Evolutionary conservation across 768 basidiomycete species (phyloP).

Genomic region (Cytidiella melzeri): DNA sequence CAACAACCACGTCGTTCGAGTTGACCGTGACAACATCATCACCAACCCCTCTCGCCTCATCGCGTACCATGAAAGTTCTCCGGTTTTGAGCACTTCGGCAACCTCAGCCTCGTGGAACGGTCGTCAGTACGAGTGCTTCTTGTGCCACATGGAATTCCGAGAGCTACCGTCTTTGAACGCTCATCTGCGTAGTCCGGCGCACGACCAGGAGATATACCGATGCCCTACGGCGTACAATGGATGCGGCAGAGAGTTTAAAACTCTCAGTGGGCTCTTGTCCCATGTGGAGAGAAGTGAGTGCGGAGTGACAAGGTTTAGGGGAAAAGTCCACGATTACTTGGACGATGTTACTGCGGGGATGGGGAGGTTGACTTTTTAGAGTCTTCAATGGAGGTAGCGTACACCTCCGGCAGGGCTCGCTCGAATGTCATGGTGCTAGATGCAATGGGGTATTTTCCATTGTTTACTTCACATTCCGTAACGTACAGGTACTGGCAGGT

Average conservation of each 20-base stretch:
- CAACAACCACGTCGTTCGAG: conserved; percentile 30
- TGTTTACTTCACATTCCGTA: too few species aligned
- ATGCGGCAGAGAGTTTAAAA: conserved; percentile 39
- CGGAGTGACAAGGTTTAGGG: conserved; percentile 43
- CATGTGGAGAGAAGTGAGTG: conserved; percentile 64
- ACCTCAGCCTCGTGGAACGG: conserved; percentile 38
- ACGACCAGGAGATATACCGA: conserved; percentile 45
- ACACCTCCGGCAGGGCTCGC: too few species aligned
- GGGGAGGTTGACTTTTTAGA: neutral
- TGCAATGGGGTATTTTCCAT: too few species aligned
- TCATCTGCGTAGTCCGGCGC: conserved; percentile 59
- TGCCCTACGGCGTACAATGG: conserved; percentile 38
- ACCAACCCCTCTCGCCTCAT: conserved; percentile 49
- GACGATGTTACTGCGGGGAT: conserved; percentile 11
- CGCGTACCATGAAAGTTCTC: conserved; percentile 22
- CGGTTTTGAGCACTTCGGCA: conserved; percentile 31
- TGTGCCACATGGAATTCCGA: conserved; percentile 43
- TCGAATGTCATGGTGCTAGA: too few species aligned
- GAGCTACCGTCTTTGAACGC: conserved; percentile 44
- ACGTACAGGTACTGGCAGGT: too few species aligned
- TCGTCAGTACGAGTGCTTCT: conserved; percentile 50
- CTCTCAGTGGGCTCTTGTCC: conserved; percentile 54
- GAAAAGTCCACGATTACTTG: conserved; percentile 32
- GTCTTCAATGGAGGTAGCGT: too few species aligned
- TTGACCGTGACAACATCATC: conserved; percentile 41